Conservation (phyloP, 106 monocot genomes). For the Triglochin maritima region DNA sequence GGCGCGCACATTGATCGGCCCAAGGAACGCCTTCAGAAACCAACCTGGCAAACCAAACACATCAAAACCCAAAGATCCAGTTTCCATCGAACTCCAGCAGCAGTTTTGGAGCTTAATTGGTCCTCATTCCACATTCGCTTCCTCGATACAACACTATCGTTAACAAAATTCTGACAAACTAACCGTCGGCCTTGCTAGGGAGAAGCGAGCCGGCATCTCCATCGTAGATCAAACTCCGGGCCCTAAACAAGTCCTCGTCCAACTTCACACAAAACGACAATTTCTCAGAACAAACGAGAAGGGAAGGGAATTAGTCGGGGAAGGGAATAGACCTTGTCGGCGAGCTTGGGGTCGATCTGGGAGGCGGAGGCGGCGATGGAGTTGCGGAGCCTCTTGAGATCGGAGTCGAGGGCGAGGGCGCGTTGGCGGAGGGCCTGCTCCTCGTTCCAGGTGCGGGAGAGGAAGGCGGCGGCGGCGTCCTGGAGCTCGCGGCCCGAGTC, state of each 20-base stretch:
- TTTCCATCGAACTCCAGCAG: not conserved
- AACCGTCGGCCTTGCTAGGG: slow-evolving; percentile 74
- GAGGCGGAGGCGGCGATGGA: slow-evolving; percentile 9
- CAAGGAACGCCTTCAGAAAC: slow-evolving; percentile 87
- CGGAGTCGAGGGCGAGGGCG: slow-evolving; percentile 61
- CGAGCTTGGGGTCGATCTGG: slow-evolving; percentile 27
- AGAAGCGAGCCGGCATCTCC: slow-evolving; percentile 68
- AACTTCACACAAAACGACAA: slow-evolving; percentile 24
- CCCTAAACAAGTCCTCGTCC: slow-evolving; percentile 68
- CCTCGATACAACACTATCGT: too few relatives aligned
- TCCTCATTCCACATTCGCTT: too few relatives aligned
- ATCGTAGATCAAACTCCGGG: slow-evolving; percentile 52
- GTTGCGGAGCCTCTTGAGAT: slow-evolving; percentile 44
- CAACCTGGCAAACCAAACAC: slow-evolving; percentile 29
- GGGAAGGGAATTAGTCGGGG: not conserved
- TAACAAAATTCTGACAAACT: not conserved
- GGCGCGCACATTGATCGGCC: slow-evolving; percentile 75
- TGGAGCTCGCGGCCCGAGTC: slow-evolving; percentile 64
- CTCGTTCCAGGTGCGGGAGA: slow-evolving; percentile 50
- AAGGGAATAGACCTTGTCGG: slow-evolving; percentile 50
- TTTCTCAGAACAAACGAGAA: not conserved
- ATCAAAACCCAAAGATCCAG: not conserved
- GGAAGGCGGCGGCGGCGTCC: slow-evolving; percentile 56
- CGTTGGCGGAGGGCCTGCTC: slow-evolving; percentile 73
- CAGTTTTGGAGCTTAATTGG: too few relatives aligned